Base-by-base conservation (phyloP, 441 rosid species). In the Populus tomentosa region DNA sequence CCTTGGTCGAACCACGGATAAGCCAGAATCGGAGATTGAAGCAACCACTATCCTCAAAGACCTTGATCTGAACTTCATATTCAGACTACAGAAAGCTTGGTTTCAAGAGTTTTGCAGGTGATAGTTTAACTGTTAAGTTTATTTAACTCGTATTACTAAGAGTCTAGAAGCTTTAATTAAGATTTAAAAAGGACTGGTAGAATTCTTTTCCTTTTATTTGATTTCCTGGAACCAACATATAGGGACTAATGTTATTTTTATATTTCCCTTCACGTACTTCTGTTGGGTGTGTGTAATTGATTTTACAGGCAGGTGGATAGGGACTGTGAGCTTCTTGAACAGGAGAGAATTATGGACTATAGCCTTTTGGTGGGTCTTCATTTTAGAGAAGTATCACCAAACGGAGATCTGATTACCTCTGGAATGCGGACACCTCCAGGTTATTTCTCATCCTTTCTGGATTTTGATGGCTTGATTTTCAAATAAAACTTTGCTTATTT, bases 341-440 rank as follows among this genome's bases (percentile, higher is more conserved):
- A 90, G 78, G 99, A 94, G 77, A 91, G 97, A 74, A 96, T 96
- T 67, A 96, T 96, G 99, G 99, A 96, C 70, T 96, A 94, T 56
- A 96, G 99, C 83, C 87, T 96, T 38, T 82, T 96, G 75, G 90
- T 96, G 67, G 99, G 99, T 72, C 91, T 95, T 86, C 99, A 95
- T 79, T 95, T 95, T 70, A 84, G 87, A 79, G 90, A 90, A 67
- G 87, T 87, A 84, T 69, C 94, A 5, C 62, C 81, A 62, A 79
- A 82, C 50, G 87, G 86, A 56, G 87, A 82, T 7, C 80, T 83
- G n/a, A 77, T 80, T 50, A 73, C 80, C 24, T 64, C 73, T 14
- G 71, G 64, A 38, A 28, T 74, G 69, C 67, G 30, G 9, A 13
- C 70, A 30, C 32, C 69, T 76, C 11, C 79, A 73, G 90, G 83